Evolutionary conservation across 805 yeast species (phyloP).

Genomic region (Starmerella ratchasimensis): DNA sequence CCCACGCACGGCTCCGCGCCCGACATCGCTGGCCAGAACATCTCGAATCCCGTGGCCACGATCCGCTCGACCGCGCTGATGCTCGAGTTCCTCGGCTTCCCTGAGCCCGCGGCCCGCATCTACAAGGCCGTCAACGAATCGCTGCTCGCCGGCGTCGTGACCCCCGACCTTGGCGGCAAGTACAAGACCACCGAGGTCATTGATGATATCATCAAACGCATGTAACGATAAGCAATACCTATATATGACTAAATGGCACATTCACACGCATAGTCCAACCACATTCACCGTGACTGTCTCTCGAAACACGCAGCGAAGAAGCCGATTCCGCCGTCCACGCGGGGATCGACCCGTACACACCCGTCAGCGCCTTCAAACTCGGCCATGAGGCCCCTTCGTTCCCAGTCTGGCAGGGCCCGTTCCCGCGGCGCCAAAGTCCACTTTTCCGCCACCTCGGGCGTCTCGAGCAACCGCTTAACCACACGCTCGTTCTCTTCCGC

Average conservation of each 20-base stretch:
- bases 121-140: conserved; percentile 91
- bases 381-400: conserved; percentile 60
- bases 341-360: conserved; percentile 74
- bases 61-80: conserved; percentile 93
- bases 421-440: conserved; percentile 56
- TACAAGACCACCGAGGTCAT: conserved; percentile 77
- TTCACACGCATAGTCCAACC: neutral
- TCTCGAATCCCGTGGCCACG: conserved; percentile 86
- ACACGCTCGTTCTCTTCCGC: conserved; percentile 90
- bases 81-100: conserved; percentile 91
- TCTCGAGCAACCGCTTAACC: conserved; percentile 61
- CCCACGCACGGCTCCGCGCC: conserved; percentile 99
- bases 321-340: conserved; percentile 95
- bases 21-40: conserved; percentile 90
- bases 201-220: conserved; percentile 57
- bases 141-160: conserved; percentile 61
- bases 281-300: conserved; percentile 22
- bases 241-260: neutral
- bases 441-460: conserved; percentile 41
- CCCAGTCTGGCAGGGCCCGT: conserved; percentile 72
- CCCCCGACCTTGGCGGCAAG: conserved; percentile 93
- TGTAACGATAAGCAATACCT: conserved; percentile 18
- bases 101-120: conserved; percentile 80
- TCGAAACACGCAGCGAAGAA: conserved; percentile 92
- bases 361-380: conserved; percentile 53